Evolutionary conservation across 2,329 filamentous ascomycete species (phyloP).

Genomic region (Sporothrix variecibatus): DNA sequence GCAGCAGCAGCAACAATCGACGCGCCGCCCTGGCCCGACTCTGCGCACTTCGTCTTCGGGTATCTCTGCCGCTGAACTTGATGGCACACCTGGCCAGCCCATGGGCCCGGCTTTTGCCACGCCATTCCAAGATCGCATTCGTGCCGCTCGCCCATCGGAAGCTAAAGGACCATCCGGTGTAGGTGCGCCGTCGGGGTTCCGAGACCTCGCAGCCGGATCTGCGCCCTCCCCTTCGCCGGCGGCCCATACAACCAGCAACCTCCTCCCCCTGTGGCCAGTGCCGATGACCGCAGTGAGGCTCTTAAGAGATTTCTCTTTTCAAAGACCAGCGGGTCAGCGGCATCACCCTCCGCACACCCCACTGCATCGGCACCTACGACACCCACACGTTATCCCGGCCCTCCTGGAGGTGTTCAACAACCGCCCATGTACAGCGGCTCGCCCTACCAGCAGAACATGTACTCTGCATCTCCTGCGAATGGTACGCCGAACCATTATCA

Average conservation of each 20-base stretch:
- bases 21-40: slow-evolving; percentile 44
- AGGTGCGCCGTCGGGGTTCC: slow-evolving; percentile 6
- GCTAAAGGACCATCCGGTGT: slow-evolving; percentile 22
- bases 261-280: slow-evolving; percentile 28
- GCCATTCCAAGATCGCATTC: slow-evolving; percentile 63
- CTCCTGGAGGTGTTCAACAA: not conserved
- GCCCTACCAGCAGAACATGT: slow-evolving; percentile 27
- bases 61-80: slow-evolving; percentile 69
- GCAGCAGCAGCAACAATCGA: slow-evolving; percentile 28
- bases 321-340: slow-evolving; percentile 28
- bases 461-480: slow-evolving; percentile 23
- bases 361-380: not conserved
- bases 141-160: slow-evolving; percentile 50
- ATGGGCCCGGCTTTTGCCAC: slow-evolving; percentile 70
- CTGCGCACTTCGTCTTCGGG: slow-evolving; percentile 51
- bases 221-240: not conserved
- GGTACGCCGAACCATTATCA: slow-evolving; percentile 5
- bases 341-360: not conserved
- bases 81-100: slow-evolving; percentile 56
- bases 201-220: slow-evolving; percentile 20
- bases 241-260: not conserved
- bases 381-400: slow-evolving; percentile 4
- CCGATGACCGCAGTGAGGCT: slow-evolving; percentile 49
- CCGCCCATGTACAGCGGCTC: slow-evolving; percentile 11
- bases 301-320: slow-evolving; percentile 60